Evolutionary conservation across 805 yeast genomes (phyloP), one percentile per base, ranked within the genome.

Genomic region (Wickerhamomyces rabaulensis): DNA sequence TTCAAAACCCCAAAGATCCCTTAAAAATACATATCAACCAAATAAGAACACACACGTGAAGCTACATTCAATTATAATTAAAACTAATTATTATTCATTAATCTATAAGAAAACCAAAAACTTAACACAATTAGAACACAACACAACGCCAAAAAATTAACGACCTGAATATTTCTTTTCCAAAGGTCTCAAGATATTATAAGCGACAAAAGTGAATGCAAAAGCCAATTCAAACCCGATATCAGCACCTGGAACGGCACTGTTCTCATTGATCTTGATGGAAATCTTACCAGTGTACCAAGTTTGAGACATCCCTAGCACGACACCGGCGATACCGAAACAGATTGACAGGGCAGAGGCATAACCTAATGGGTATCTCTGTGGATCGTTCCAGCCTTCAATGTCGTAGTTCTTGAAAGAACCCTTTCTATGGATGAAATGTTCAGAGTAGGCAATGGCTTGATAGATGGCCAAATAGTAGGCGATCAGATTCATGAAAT

Each of bases 401-500:
- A 82, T 71, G 61, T 84, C 77, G 68, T 87, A 87, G 50, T 76
- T 80, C 31, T 67, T 55, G 54, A 73, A 71, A 41, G 84, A 83
- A 40, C 85, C 84, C 55, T 71, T 75, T 62, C 83, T 80, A 78
- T 79, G 85, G 64, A 89, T 74, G 63, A 87, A 80, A 66, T 90
- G 97, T 67, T 90, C 96, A 36, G 87, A 76, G 10, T 85, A 65
- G 29, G 79, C 66, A 65, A 90, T 81, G 42, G 86, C 79, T 57
- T 79, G 80, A 70, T 90, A 91, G 59, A 90, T 84, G 50, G 95
- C 86, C 62, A 90, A 75, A 79, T 92, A 90, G 75, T 91, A 91
- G 54, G 87, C 91, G 65, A 91, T 89, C 63, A 89, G 70, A 70
- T 87, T 82, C 97, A 91, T 88, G 70, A 91, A 90, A 69, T 87